Percentiles rank a stretch among this genome's conserved stretches.
These are phyloP conservation scores for Gymnopilus junonius DNA, from an alignment of 768 basidiomycete genomes.

Conservation along the genomic window DNA sequence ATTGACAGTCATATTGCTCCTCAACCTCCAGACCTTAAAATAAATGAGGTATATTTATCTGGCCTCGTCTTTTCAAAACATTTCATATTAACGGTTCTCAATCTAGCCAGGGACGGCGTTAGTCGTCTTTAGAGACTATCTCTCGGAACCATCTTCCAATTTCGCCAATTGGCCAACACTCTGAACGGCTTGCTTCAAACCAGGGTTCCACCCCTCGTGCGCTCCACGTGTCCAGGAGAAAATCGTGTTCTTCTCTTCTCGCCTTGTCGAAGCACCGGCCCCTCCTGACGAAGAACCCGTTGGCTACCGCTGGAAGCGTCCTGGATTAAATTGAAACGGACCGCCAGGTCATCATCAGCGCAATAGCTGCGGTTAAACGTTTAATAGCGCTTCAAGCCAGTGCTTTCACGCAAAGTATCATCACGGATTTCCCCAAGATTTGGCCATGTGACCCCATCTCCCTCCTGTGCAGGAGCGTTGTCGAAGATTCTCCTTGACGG, in stretches of 20 bases:
- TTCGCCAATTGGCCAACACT: neutral
- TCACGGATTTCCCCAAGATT: neutral
- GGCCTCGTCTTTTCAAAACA: neutral
- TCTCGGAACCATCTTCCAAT: neutral
- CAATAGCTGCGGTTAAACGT: neutral
- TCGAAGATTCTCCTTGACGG: neutral
- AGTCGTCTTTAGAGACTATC: neutral
- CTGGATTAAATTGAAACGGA: neutral
- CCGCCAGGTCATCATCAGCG: neutral
- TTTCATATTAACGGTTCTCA: neutral
- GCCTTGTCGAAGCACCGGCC: neutral
- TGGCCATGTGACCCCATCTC: neutral
- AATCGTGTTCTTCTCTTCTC: neutral
- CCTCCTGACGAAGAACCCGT: neutral
- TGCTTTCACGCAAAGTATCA: neutral
- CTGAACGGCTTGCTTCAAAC: neutral
- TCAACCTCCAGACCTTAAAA: neutral
- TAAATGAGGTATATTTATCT: neutral
- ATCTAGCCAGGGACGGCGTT: neutral
- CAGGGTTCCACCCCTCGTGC: neutral
- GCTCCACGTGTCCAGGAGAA: conserved; percentile 2
- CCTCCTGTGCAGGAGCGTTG: neutral
- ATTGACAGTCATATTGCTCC: neutral
- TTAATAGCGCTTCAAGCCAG: neutral
- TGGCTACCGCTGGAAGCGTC: neutral